phyloP scores from a whole-genome alignment of 371 early-diverging fungal genomes.

The Rhizopus stolonifer region DNA sequence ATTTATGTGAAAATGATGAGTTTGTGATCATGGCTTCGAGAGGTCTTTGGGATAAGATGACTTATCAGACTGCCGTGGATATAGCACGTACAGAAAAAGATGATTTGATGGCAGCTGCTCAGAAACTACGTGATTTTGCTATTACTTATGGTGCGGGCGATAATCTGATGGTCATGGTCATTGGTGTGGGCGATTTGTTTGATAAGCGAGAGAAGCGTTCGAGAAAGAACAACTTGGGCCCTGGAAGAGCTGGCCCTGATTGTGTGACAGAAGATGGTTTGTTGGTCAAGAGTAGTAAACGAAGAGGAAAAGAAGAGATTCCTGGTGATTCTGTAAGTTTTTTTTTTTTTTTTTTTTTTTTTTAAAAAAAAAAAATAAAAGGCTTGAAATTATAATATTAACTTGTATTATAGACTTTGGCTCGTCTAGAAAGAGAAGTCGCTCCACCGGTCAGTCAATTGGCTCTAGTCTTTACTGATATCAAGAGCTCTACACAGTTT shows the following conservation, averaged over 20 bases:
- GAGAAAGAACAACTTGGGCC: slow-evolving; percentile 19
- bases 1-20: slow-evolving; percentile 83
- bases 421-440: slow-evolving; percentile 75
- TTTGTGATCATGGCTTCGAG: slow-evolving; percentile 84
- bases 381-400: no score
- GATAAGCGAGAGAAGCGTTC: slow-evolving; percentile 34
- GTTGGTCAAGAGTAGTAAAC: slow-evolving; percentile 34
- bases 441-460: slow-evolving; percentile 84
- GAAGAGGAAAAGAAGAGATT: slow-evolving; percentile 48
- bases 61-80: slow-evolving; percentile 81
- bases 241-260: slow-evolving; percentile 20
- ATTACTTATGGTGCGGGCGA: slow-evolving; percentile 78
- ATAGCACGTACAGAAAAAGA: slow-evolving; percentile 75
- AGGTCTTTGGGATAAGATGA: slow-evolving; percentile 82
- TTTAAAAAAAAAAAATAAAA: no score
- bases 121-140: slow-evolving; percentile 85
- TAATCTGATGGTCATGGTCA: slow-evolving; percentile 82
- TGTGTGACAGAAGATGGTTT: slow-evolving; percentile 23
- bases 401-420: slow-evolving; percentile 59
- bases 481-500: slow-evolving; percentile 90
- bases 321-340: slow-evolving; percentile 51
- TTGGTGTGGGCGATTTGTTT: slow-evolving; percentile 78
- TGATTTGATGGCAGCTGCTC: slow-evolving; percentile 76
- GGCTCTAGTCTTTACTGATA: slow-evolving; percentile 93
- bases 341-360: neutral